Conservation (phyloP, 805 yeast species). For the Sugiyamaella boreocaroliniensis region DNA sequence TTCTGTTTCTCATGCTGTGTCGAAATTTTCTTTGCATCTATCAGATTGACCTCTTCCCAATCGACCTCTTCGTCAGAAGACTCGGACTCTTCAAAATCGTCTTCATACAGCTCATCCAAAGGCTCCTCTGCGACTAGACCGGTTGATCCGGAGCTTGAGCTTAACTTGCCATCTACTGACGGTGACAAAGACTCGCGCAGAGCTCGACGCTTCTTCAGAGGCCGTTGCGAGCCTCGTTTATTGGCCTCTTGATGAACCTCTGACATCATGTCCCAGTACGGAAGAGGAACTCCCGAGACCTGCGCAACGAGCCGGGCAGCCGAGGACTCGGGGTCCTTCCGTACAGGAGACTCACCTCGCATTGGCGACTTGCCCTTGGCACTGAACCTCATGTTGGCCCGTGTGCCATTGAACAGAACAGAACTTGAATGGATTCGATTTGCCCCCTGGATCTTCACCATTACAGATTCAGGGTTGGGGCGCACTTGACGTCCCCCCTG, state of each 20-base stretch:
- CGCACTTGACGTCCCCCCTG: background rate
- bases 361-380: background rate
- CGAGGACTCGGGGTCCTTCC: background rate
- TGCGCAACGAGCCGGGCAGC: conserved; percentile 15
- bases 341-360: background rate
- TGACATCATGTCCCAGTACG: conserved; percentile 11
- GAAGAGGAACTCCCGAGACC: conserved; percentile 12
- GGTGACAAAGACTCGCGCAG: background rate
- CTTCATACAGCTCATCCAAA: background rate
- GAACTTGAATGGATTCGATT: background rate
- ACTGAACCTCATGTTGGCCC: background rate
- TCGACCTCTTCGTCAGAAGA: background rate
- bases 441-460: background rate
- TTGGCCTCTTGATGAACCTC: conserved; percentile 14
- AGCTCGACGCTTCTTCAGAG: conserved; percentile 4
- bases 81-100: conserved; percentile 12
- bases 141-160: background rate
- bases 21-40: conserved; percentile 10
- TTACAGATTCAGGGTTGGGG: background rate
- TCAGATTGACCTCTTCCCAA: conserved; percentile 2
- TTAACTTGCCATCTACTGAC: background rate
- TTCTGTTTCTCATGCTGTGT: conserved; percentile 23
- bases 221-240: background rate
- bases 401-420: background rate
- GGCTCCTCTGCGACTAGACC: background rate